phyloP scores from a whole-genome alignment of 2,329 filamentous ascomycete genomes.

The Cryphonectria radicalis region DNA sequence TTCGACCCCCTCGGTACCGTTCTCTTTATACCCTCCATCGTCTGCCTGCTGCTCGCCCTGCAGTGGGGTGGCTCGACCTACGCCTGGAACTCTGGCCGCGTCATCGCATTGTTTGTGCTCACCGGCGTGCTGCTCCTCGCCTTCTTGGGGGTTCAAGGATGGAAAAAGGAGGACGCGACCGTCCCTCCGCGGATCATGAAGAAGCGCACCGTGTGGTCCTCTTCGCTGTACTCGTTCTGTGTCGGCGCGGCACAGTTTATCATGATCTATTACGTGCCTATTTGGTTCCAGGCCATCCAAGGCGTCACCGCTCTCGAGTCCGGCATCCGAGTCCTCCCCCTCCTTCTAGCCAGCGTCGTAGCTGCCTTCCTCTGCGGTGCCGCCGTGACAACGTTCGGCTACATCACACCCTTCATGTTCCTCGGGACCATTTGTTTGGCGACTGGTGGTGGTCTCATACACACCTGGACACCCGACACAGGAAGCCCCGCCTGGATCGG shows the following conservation, averaged over 20 bases:
- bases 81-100: slow-evolving; percentile 43
- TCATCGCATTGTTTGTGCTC: slow-evolving; percentile 42
- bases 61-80: slow-evolving; percentile 52
- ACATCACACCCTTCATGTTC: slow-evolving; percentile 47
- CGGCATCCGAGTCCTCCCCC: slow-evolving; percentile 44
- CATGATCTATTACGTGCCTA: slow-evolving; percentile 40
- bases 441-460: slow-evolving; percentile 44
- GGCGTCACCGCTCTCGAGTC: slow-evolving; percentile 41
- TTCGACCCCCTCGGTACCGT: slow-evolving; percentile 36
- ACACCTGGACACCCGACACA: slow-evolving; percentile 42
- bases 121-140: slow-evolving; percentile 39
- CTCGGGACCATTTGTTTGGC: slow-evolving; percentile 36
- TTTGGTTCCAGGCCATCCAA: slow-evolving; percentile 47
- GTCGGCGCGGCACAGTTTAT: slow-evolving; percentile 48
- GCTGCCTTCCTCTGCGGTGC: slow-evolving; percentile 38
- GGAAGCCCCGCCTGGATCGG: slow-evolving; percentile 45
- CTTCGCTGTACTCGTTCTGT: slow-evolving; percentile 46
- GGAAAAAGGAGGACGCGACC: slow-evolving; percentile 44
- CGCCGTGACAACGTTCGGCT: slow-evolving; percentile 41
- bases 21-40: slow-evolving; percentile 36
- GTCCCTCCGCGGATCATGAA: slow-evolving; percentile 48
- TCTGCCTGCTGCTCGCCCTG: slow-evolving; percentile 51
- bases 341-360: slow-evolving; percentile 41
- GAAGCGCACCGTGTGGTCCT: slow-evolving; percentile 41
- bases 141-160: slow-evolving; percentile 43